Base-by-base conservation (phyloP, 208 protist species). In the Leishmania amazonensis region DNA sequence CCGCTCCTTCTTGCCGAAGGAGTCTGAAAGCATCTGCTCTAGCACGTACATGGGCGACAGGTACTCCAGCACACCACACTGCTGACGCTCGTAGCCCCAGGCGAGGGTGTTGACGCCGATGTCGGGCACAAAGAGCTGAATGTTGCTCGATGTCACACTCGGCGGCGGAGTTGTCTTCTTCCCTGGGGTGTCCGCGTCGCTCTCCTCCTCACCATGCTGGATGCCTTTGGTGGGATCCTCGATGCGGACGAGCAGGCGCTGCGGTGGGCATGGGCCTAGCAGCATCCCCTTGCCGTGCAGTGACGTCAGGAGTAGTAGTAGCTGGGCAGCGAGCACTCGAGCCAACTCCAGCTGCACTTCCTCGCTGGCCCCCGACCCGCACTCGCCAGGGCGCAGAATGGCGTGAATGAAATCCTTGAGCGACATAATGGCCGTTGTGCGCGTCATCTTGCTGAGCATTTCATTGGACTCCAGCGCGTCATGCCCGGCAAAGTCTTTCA, bases 41-140 rank as follows among this genome's bases (percentile, higher is more conserved):
- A 96, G 85, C n/a, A 96, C 76, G 87, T 95, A 95, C 35, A 86
- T 40, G 21, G 91, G 92, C 1, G 94, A 78, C 40, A 97, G 78
- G 81, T 96, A 97, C 90, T 97, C 93, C 19, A 97, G 79, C 49
- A 95, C 91, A 74, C 94, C 92, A 73, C 88, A 93, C 87, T 97
- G 94, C 86, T 97, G 94, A 21, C 93, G 89, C 81, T 95, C 91
- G 84, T 94, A 97, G 71, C 87, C 82, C 93, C 93, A 97, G 9
- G 91, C 86, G 68, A 85, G 67, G 42, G 91, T 89, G 76, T 91
- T 89, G 76, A 96, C 83, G 67, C 93, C 93, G 47, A 96, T 76
- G 58, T 89, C 87, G 28, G 87, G 86, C 76, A 96, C 84, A 70
- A 95, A 91, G 28, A 97, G 79, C 75, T 94, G 90, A 49, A 96